Conservation (phyloP, 2,329 filamentous ascomycete genomes). For the Blastomyces gilchristii region DNA sequence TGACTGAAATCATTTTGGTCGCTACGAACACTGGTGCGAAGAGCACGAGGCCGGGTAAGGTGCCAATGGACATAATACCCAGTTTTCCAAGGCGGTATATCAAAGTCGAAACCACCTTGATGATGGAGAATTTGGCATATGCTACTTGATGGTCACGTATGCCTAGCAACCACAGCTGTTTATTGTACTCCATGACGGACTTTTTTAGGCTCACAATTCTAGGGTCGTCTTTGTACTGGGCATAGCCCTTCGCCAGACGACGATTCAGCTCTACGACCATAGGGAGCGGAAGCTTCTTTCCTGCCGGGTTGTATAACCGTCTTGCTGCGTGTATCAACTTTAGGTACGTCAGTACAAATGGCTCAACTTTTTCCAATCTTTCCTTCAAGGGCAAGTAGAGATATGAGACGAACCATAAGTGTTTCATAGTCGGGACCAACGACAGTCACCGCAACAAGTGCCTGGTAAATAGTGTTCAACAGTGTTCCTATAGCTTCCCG, state of each 20-base stretch:
- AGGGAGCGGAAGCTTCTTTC: slow-evolving; percentile 83
- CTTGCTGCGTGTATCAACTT: slow-evolving; percentile 84
- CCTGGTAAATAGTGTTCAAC: slow-evolving; percentile 76
- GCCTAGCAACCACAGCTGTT: slow-evolving; percentile 71
- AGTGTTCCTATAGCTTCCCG: slow-evolving; percentile 79
- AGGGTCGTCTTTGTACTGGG: slow-evolving; percentile 81
- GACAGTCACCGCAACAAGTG: slow-evolving; percentile 78
- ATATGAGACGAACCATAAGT: slow-evolving; percentile 54
- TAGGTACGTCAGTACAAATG: slow-evolving; percentile 23
- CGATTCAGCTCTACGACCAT: slow-evolving; percentile 92
- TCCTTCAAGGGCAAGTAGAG: not conserved
- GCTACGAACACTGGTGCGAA: slow-evolving; percentile 83
- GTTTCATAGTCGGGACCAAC: slow-evolving; percentile 92
- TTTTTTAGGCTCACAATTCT: slow-evolving; percentile 66
- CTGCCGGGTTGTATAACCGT: slow-evolving; percentile 84
- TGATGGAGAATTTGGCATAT: slow-evolving; percentile 73
- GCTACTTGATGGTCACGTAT: slow-evolving; percentile 90
- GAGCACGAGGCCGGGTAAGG: slow-evolving; percentile 74
- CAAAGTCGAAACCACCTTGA: slow-evolving; percentile 64
- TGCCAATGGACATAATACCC: slow-evolving; percentile 62
- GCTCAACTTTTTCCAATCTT: not conserved
- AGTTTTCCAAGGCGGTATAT: slow-evolving; percentile 75
- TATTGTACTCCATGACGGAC: slow-evolving; percentile 75
- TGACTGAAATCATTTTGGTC: slow-evolving; percentile 69
- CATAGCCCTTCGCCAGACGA: slow-evolving; percentile 81